Percentiles rank a stretch among this genome's conserved stretches.
Conservation (phyloP, 805 yeast genomes). For the Candida rishiriensis region DNA sequence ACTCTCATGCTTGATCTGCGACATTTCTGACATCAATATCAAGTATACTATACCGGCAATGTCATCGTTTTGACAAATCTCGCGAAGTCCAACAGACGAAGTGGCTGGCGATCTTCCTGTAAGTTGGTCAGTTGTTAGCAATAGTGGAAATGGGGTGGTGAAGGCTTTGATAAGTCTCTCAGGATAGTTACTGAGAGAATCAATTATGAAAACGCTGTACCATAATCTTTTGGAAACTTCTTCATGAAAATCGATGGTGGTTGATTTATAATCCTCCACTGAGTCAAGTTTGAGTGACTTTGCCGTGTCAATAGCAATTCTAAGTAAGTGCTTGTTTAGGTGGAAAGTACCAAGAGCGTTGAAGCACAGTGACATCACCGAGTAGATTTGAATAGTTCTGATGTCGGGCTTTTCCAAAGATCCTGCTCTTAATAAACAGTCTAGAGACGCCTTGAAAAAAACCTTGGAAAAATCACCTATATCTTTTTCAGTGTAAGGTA, state of each 20-base stretch:
- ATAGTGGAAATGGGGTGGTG: slow-evolving; percentile 19
- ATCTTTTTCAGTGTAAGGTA: slow-evolving; percentile 11
- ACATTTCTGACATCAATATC: slow-evolving; percentile 18
- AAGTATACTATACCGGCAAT: slow-evolving; percentile 19
- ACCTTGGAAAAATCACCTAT: slow-evolving; percentile 13
- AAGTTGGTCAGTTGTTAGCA: slow-evolving; percentile 13
- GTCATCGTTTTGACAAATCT: slow-evolving; percentile 13
- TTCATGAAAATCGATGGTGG: slow-evolving; percentile 10
- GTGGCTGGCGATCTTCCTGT: slow-evolving; percentile 2
- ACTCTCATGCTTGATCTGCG: slow-evolving; percentile 20
- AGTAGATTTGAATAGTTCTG: slow-evolving; percentile 20
- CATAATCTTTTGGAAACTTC: slow-evolving; percentile 21
- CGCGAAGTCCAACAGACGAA: slow-evolving; percentile 1
- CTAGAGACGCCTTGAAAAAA: slow-evolving; percentile 20
- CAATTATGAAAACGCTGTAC: slow-evolving; percentile 23
- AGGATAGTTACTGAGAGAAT: slow-evolving; percentile 23
- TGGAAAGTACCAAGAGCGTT: slow-evolving; percentile 23
- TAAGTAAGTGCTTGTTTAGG: slow-evolving; percentile 16
- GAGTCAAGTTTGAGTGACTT: slow-evolving; percentile 11
- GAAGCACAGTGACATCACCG: slow-evolving; percentile 21
- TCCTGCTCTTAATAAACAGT: slow-evolving; percentile 18
- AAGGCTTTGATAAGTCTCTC: slow-evolving; percentile 15
- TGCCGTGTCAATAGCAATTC: slow-evolving; percentile 18
- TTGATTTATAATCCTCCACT: not conserved
- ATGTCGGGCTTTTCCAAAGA: slow-evolving; percentile 23